These are phyloP conservation scores for Trypanosoma rangeli DNA, from an alignment of 208 protist genomes.

Conservation along the genomic window DNA sequence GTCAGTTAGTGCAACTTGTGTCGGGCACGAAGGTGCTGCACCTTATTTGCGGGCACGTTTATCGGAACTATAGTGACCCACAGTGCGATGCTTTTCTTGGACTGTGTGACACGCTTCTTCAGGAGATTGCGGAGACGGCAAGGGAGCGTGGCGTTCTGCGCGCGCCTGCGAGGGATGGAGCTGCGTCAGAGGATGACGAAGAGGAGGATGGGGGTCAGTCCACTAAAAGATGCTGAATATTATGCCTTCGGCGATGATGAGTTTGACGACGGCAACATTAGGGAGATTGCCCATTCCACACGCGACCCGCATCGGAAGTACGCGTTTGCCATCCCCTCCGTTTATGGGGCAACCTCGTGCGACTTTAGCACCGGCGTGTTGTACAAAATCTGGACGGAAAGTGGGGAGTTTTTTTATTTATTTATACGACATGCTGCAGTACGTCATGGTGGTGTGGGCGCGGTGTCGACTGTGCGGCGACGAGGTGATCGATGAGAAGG, in stretches of 20 bases:
- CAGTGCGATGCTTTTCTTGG: neutral
- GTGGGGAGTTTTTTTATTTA: conserved; percentile 29
- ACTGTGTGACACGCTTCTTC: neutral
- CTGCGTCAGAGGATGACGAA: conserved; percentile 1
- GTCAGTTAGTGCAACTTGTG: neutral
- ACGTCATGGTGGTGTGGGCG: conserved; percentile 27
- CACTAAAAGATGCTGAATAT: neutral
- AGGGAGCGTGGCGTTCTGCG: neutral
- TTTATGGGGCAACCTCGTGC: conserved; percentile 28
- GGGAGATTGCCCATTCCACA: conserved; percentile 29
- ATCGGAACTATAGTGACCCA: neutral
- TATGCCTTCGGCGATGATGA: conserved; percentile 35
- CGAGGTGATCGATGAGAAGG: conserved; percentile 40
- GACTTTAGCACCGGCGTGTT: conserved; percentile 53
- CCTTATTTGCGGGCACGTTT: neutral
- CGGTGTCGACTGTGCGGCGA: conserved; percentile 18
- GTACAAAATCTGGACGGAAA: conserved; percentile 42
- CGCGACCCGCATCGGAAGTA: conserved; percentile 25
- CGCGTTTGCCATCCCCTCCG: conserved; percentile 34
- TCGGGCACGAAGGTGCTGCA: neutral
- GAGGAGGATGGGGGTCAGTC: neutral
- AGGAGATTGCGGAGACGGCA: neutral
- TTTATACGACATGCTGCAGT: conserved; percentile 33
- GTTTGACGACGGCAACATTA: conserved; percentile 55
- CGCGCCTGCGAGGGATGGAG: conserved; percentile 1